Base-by-base conservation (phyloP, 192 early-diverging fungal genomes). In the Phlyctochytrium planicorne region DNA sequence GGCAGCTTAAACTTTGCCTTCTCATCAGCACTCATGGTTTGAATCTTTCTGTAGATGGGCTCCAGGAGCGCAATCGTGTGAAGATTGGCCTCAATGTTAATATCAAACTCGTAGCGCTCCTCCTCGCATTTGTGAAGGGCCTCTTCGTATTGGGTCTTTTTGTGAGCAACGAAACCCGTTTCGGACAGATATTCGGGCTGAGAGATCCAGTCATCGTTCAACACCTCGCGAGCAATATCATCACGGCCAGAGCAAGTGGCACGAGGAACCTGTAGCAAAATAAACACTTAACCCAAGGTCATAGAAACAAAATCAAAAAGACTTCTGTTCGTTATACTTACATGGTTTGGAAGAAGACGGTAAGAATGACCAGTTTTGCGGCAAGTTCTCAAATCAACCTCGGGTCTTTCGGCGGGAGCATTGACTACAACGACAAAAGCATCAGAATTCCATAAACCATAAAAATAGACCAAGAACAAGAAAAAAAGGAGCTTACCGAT, bases 201-300 rank as follows among this genome's bases (percentile, higher is more conserved):
- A 0, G 94, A 94, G 14, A 93, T 90, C 85, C 91, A 99, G 31
- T 91, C 88, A 82, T 97, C 94, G 74, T 98, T 98, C n/a, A 99
- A 76, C 1, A 99, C 96, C 71, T 97, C 95, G 60, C 84, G 88
- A 78, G 89, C 88, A 70, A 97, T 74, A 27, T 89, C 89, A 63
- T 99, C 97, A n/a, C 94, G 87, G 3, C 97, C 97, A 30, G 93
- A 92, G 73, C 95, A 98, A 25, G 81, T 57, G 27, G 76, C 67
- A 52, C 76, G 67, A 20, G 75, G 71, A 27, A 63, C 52, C 68
- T 74, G 37, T 2, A 65, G 25, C 24, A 23, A 40, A 3, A 69
- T 66, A 2, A 12, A 64, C 10, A 30, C 24, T 14, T 68, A 30
- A 56, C 25, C 16, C 63, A 57, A 2, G 29, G 16, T 57, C 0